phyloP scores from a whole-genome alignment of 23 red algal species.

The Gracilaria domingensis region DNA sequence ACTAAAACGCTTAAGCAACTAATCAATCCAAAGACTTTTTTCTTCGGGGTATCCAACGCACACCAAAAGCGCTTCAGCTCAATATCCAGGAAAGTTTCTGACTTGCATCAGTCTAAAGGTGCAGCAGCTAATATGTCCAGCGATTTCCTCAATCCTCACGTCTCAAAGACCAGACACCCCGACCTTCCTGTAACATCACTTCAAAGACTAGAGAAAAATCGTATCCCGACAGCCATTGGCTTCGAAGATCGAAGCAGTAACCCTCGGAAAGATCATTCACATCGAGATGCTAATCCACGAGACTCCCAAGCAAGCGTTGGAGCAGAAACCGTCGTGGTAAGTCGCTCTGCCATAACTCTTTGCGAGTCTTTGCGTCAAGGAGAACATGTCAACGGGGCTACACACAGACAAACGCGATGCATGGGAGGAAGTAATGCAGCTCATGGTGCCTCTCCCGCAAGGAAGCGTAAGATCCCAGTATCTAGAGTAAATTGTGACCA shows the following conservation, averaged over 20 bases:
- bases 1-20: neutral
- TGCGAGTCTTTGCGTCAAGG: neutral
- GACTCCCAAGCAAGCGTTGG: neutral
- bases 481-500: no score
- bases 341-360: neutral
- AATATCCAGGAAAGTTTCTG: conserved; percentile 17
- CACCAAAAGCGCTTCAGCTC: neutral
- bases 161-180: neutral
- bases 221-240: neutral
- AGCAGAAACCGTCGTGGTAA: neutral
- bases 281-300: conserved; percentile 19
- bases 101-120: neutral
- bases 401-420: no score
- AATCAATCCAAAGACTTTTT: neutral
- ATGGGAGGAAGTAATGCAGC: no score
- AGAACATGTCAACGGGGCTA: neutral
- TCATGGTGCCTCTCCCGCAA: no score
- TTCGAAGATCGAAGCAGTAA: neutral
- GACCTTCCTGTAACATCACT: neutral
- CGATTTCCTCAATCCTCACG: neutral
- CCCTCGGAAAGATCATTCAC: conserved; percentile 21
- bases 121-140: neutral
- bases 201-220: neutral
- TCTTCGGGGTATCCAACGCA: neutral
- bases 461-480: no score